Percentiles rank a stretch among this genome's conserved stretches.
Evolutionary conservation across 2,329 filamentous ascomycete species (phyloP).

Genomic region (Cladophialophora carrionii): DNA sequence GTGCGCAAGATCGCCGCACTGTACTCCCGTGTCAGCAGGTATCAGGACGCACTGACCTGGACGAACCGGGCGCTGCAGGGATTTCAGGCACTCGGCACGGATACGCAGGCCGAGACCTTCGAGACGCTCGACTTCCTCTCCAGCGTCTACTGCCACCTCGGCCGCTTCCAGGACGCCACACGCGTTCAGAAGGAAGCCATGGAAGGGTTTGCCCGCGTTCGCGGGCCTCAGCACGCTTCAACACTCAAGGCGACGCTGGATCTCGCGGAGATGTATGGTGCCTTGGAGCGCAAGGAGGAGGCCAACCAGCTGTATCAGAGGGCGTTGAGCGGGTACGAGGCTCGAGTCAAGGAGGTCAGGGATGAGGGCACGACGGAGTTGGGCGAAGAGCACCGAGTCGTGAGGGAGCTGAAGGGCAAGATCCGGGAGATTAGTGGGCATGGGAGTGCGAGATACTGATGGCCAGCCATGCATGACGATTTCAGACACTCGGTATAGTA

Average conservation of each 20-base stretch:
- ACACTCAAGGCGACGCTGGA: neutral
- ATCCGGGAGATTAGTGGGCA: neutral
- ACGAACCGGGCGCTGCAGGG: neutral
- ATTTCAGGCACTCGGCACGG: neutral
- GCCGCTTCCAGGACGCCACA: conserved; percentile 2
- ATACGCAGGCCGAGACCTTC: neutral
- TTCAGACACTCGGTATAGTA: neutral
- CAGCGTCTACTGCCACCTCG: conserved; percentile 1
- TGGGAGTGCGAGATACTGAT: neutral
- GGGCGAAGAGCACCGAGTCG: conserved; percentile 1
- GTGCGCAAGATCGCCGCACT: neutral
- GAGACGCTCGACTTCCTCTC: neutral
- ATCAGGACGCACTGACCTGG: neutral
- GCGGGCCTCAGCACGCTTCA: neutral
- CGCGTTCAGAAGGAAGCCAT: neutral
- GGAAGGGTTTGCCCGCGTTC: neutral
- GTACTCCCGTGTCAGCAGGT: neutral
- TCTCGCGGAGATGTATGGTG: conserved; percentile 2
- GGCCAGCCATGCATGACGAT: neutral
- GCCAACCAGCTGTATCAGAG: neutral
- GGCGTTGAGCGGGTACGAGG: conserved; percentile 1
- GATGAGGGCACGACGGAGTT: neutral
- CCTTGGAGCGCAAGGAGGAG: conserved; percentile 4
- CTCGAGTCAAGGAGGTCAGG: neutral
- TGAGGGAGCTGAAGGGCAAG: conserved; percentile 2